Base-by-base conservation (phyloP, 2,329 filamentous ascomycete species). In the Hymenoscyphus infarciens region DNA sequence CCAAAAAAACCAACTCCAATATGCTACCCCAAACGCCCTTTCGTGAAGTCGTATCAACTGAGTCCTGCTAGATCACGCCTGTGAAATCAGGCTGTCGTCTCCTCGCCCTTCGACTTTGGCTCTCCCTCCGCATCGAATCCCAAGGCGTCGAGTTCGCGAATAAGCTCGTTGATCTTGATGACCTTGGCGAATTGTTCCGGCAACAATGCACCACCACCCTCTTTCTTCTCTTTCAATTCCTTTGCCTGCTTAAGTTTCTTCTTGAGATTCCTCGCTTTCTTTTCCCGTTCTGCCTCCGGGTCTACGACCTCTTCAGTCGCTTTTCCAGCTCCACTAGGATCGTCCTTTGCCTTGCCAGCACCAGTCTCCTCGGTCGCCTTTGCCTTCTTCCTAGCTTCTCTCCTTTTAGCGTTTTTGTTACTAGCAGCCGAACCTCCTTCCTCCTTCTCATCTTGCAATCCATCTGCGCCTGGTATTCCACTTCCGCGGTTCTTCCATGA, bases 161-260 rank as follows among this genome's bases (percentile, higher is more conserved):
- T 87, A 58, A 99, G 83, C 79, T 99, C 95, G 66, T 91, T 92
- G 75, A 99, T 97, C 77, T 95, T 96, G 75, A 97, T 96, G 61
- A 99, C 91, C 79, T 99, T 99, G 70, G 94, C 92, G 67, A 98
- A 89, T 78, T 99, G 95, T 78, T 99, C 95, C 0, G 93, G 94
- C 29, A 98, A 81, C 64, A 99, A 78, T 4, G 85, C 82, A 74
- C 91, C 89, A 22, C 95, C 95, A 61, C 87, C 87, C 27, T 96
- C 91, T 76, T 96, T 96, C 82, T 97, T 97, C 71, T 87, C 88
- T 74, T 92, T 89, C 60, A 99, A 81, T 1, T 98, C 95, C 69
- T 87, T 89, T 3, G 95, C 94, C 75, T 99, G 95, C 72, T 94
- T 90, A 64, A 99, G 80, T 78, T 98, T 99, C 82, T 99, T 99